phyloP scores from a whole-genome alignment of 805 yeast species.

The Starmerella davenportii region DNA sequence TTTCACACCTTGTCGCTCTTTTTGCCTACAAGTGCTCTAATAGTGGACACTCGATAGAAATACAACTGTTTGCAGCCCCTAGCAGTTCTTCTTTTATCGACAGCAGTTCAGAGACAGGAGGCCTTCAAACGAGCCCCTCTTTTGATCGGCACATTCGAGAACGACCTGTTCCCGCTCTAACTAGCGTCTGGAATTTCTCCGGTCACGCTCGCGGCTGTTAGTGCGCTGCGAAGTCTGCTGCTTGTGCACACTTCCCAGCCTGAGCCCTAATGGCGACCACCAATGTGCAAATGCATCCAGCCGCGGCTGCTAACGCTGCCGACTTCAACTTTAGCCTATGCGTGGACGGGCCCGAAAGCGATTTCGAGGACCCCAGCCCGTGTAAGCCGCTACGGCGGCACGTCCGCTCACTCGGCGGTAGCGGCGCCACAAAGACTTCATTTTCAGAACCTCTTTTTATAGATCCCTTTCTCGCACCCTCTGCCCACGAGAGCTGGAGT shows the following conservation, averaged over 20 bases:
- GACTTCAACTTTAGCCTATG: not conserved
- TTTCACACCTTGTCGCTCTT: not conserved
- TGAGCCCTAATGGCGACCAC: not conserved
- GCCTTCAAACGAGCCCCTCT: too few species aligned
- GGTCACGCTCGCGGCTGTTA: not conserved
- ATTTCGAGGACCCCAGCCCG: slow-evolving; percentile 2
- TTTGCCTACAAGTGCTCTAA: not conserved
- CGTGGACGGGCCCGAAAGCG: not conserved
- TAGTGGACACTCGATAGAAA: too few species aligned
- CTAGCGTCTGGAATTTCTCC: too few species aligned
- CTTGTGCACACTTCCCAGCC: not conserved
- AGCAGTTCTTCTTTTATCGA: too few species aligned
- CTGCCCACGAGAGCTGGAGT: not conserved
- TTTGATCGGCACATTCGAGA: too few species aligned
- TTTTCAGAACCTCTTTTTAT: not conserved
- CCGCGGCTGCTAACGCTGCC: not conserved
- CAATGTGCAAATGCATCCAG: not conserved
- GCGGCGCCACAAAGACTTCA: not conserved
- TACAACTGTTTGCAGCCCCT: too few species aligned
- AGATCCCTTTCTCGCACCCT: not conserved
- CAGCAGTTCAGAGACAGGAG: too few species aligned
- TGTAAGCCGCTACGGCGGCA: not conserved
- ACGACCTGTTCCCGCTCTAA: too few species aligned
- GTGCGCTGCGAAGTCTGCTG: not conserved
- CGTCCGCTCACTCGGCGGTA: not conserved